Base-by-base conservation (phyloP, 139 green algal genomes). In the Tetradesmus obliquus region DNA sequence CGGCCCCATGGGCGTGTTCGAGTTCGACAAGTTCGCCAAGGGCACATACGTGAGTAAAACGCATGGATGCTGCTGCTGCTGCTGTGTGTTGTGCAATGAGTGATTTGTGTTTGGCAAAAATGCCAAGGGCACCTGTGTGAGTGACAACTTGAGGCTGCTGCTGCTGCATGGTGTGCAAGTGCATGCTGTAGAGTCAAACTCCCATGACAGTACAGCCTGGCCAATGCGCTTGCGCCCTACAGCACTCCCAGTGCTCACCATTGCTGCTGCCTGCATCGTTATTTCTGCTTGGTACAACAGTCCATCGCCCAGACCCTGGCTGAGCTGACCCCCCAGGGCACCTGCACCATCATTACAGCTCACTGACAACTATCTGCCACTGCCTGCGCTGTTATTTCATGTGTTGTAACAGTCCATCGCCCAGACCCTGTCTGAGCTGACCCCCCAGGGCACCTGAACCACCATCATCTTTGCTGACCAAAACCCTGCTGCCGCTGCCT, bases 321-420 rank as follows among this genome's bases (percentile, higher is more conserved):
- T 15, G 95, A 96, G 84, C 93, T 99, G 84, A 97, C 95, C 58
- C 93, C 91, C 86, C 95, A 96, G 93, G 96, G 95, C 87, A 86
- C 91, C 86, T 99, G 96, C 93, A 99, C 98, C 93, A 99, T 99
- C 96, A 99, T 99, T n/a, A n/a, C n/a, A n/a, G n/a, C n/a, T n/a
- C n/a, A n/a, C n/a, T n/a, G n/a, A n/a, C n/a, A n/a, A n/a, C n/a
- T n/a, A n/a, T n/a, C n/a, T n/a, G n/a, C n/a, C n/a, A n/a, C n/a
- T n/a, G n/a, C n/a, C n/a, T n/a, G n/a, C n/a, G n/a, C n/a, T n/a
- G n/a, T n/a, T n/a, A n/a, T n/a, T n/a, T n/a, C 62, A 72, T n/a
- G n/a, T n/a, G n/a, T n/a, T n/a, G n/a, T n/a, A n/a, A 3, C 91
- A 93, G 93, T 95, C 93, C 60, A 96, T 99, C 80, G 98, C 98